Evolutionary conservation across 2,329 filamentous ascomycete genomes (phyloP), one percentile per base, ranked within the genome.

Genomic region (Aspergillus pseudoterreus): DNA sequence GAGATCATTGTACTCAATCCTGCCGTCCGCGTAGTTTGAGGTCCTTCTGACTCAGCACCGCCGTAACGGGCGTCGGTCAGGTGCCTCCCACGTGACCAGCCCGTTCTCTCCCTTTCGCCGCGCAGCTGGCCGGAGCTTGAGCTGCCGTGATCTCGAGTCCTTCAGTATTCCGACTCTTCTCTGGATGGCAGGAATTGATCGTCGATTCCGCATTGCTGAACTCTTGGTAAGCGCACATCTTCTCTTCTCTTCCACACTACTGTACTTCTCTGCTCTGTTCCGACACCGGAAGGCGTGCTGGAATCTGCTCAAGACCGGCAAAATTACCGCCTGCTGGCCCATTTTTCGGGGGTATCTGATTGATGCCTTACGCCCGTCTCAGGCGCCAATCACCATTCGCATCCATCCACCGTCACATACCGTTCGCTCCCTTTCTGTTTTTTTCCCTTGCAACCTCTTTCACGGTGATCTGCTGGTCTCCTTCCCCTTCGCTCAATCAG

Each of bases 331-430:
- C 27, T 35, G 19, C 22, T 22, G 22, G 22, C 22, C 30, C 27
- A 30, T 30, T 30, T 30, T 30, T 30, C 27, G 27, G 8, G 27
- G 32, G 49, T 45, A 32, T 41, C 52, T 52, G 54, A 38, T 45
- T 46, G 49, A 39, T 57, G 57, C 57, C 57, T 60, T 52, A 58
- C 51, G 30, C 14, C 32, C 10, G 41, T 49, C 47, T 57, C 57
- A 61, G 59, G 59, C 53, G 56, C 56, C 27, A 30, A 30, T 56
- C 58, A 57, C 52, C 60, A 58, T 49, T 57, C 39, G 35, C 55
- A 56, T 52, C 55, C 50, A 43, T 57, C 47, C 48, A 35, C 12
- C 11, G 11, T 42, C 19, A 21, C 35, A n/a, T 38, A n/a, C 35
- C 35, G 15, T 38, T 17, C 35, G 35, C 35, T n/a, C 35, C 35